Evolutionary conservation across 208 protist genomes (phyloP).

Genomic region (Trichomonas tenax): DNA sequence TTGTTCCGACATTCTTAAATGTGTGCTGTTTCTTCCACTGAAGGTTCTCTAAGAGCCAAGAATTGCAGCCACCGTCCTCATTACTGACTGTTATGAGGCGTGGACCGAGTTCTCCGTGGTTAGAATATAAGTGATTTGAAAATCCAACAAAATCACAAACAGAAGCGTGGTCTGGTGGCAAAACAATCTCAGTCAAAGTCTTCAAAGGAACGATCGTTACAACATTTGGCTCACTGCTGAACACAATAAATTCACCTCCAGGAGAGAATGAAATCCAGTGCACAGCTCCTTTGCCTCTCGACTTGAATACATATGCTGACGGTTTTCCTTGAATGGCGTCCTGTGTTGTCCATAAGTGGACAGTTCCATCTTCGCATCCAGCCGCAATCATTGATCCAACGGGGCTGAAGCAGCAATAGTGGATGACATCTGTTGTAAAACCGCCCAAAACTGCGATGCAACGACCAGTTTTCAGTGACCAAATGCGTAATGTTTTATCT

Average conservation of each 20-base stretch:
- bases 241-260: background rate
- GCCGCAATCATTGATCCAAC: background rate
- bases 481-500: background rate
- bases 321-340: background rate
- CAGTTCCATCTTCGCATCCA: background rate
- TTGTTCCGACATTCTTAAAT: background rate
- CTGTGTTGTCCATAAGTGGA: background rate
- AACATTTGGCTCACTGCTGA: background rate
- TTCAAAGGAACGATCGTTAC: background rate
- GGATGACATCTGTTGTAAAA: background rate
- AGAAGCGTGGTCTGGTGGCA: background rate
- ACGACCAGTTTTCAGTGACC: background rate
- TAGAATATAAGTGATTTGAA: background rate
- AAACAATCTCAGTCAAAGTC: background rate
- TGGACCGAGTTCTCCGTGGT: background rate
- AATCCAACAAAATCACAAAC: background rate
- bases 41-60: background rate
- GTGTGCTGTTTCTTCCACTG: background rate
- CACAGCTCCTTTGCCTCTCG: background rate
- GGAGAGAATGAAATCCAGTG: background rate
- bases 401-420: background rate
- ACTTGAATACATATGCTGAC: background rate
- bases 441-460: background rate
- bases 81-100: background rate
- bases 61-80: background rate